These are phyloP conservation scores for Angomonas desouzai DNA, from an alignment of 208 protist species.

Conservation along the genomic window DNA sequence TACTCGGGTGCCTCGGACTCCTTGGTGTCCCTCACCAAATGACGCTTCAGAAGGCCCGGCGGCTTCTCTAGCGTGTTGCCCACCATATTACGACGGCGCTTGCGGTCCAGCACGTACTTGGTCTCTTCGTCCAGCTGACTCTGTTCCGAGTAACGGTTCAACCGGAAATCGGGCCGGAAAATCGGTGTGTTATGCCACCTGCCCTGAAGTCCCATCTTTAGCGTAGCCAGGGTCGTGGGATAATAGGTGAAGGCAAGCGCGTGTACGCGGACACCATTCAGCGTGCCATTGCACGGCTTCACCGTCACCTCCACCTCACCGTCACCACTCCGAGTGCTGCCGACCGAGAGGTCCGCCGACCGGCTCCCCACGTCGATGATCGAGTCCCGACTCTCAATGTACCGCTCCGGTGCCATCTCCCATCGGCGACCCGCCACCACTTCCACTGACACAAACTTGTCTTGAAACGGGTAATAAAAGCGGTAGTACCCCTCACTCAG, in stretches of 20 bases:
- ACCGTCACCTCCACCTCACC: background rate
- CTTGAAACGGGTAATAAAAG: background rate
- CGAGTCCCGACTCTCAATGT: constrained; percentile 1
- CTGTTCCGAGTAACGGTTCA: constrained; percentile 6
- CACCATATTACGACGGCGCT: constrained; percentile 9
- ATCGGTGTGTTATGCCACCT: background rate
- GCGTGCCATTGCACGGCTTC: background rate
- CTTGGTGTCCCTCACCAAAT: constrained; percentile 16
- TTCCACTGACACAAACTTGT: background rate
- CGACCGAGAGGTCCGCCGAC: background rate
- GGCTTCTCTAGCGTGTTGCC: constrained; percentile 25
- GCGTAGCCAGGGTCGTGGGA: constrained; percentile 2
- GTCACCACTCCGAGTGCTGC: background rate
- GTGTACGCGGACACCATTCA: constrained; percentile 13
- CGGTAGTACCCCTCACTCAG: constrained; percentile 12
- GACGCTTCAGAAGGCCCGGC: constrained; percentile 20
- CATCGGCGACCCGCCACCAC: constrained; percentile 13
- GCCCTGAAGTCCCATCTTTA: background rate
- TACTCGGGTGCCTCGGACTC: background rate
- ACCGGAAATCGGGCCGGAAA: background rate
- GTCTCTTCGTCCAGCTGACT: constrained; percentile 14
- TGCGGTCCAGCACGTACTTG: constrained; percentile 18
- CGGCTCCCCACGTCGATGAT: constrained; percentile 4
- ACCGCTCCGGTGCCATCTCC: constrained; percentile 11
- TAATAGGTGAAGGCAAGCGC: constrained; percentile 16